Evolutionary conservation across 106 monocot species (phyloP), one percentile per base, ranked within the genome.

Genomic region (Allium cepa): DNA sequence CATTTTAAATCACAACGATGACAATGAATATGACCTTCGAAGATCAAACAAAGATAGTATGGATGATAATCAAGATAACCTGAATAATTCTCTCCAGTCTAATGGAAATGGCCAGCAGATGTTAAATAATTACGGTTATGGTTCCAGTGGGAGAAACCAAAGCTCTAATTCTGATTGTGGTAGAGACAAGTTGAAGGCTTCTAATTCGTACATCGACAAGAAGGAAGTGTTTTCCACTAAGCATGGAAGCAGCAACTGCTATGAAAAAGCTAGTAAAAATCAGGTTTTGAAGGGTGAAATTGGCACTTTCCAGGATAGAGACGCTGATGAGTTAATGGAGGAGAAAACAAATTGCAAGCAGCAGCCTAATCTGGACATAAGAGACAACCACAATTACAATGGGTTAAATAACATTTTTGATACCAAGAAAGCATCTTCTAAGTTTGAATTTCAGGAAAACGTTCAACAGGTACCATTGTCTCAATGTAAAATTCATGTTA

Each of bases 161-260:
- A 75, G 7, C 57, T 66, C 75, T 68, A 73, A 81, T 47, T 55
- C 22, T 57, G 75, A 71, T 71, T 50, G 59, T 26, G 63, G 56
- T 48, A 56, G 63, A 74, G 66, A 49, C 27, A 79, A 76, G 61
- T 11, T 46, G 18, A 82, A 82, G 69, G 62, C 53, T 57, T 73
- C 75, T 11, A 61, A 72, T 72, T 60, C 71, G 17, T 8, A 56
- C 52, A 59, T 11, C 63, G 70, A 60, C 49, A 70, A 60, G 57
- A 76, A 73, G 49, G 80, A 69, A 47, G 57, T 65, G 3, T 50
- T n/a, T 57, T 64, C 73, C 52, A 14, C 16, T 14, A 63, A 74
- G 57, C 53, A 66, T 55, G 73, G 51, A 11, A 64, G 10, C 7
- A 26, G 11, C 53, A 67, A 50, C 52, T 51, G 22, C 67, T 45